phyloP scores from a whole-genome alignment of 2,329 filamentous ascomycete species.

The Apiospora pterosperma region DNA sequence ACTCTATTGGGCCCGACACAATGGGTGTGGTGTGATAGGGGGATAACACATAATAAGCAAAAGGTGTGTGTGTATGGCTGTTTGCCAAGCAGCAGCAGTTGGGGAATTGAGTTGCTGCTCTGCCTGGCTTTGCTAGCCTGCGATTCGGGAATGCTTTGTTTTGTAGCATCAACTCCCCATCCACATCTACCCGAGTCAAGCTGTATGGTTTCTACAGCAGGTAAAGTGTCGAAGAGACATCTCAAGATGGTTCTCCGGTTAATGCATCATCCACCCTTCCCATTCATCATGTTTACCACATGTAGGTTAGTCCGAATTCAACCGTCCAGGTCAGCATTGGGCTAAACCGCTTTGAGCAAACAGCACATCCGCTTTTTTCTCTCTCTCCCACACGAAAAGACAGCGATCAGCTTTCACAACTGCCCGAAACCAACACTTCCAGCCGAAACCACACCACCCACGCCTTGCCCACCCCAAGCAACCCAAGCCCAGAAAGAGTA shows the following conservation, averaged over 20 bases:
- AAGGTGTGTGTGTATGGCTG: background rate
- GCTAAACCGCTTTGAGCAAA: constrained; percentile 3
- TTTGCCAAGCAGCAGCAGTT: background rate
- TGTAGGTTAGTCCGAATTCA: background rate
- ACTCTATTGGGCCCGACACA: background rate
- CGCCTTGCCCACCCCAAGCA: background rate
- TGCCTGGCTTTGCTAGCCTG: background rate
- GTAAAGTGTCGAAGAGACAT: background rate
- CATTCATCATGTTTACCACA: background rate
- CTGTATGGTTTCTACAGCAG: background rate
- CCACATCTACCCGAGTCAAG: background rate
- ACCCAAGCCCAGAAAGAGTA: background rate
- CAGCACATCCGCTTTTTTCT: background rate
- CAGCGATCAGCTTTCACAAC: constrained; percentile 4
- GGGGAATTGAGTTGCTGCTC: background rate
- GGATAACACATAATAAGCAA: background rate
- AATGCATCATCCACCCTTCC: background rate
- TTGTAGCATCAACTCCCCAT: background rate
- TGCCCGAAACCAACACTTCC: constrained; percentile 6
- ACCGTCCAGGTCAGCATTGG: background rate
- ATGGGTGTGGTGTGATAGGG: background rate
- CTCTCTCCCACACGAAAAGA: background rate
- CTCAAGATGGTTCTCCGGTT: background rate
- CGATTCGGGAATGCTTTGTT: background rate
- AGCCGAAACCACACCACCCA: constrained; percentile 6